Percentiles rank a stretch among this genome's conserved stretches.
Conservation (phyloP, 768 basidiomycete genomes). For the Kondoa subrosea region DNA sequence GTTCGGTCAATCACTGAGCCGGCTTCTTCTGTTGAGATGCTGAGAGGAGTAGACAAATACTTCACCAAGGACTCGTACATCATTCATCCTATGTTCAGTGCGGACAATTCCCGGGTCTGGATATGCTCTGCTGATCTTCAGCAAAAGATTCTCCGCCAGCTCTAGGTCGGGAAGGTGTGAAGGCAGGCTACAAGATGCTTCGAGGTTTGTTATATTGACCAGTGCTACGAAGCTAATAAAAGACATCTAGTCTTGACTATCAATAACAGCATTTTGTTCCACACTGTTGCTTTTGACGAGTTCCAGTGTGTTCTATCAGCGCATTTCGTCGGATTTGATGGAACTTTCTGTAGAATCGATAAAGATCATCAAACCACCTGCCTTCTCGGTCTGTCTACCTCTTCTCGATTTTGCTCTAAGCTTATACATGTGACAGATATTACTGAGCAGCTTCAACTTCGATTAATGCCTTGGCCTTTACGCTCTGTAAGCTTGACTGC, state of each 20-base stretch:
- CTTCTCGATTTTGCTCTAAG: not conserved
- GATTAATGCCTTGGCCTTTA: not conserved
- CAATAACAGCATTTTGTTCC: not conserved
- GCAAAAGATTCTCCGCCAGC: not conserved
- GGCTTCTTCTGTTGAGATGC: not conserved
- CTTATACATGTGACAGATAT: not conserved
- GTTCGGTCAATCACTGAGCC: not conserved
- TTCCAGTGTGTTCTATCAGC: not conserved
- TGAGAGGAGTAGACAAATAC: not conserved
- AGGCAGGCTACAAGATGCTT: not conserved
- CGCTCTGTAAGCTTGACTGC: not conserved
- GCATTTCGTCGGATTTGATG: not conserved
- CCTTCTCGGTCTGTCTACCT: not conserved
- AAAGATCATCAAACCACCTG: not conserved
- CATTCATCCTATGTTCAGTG: not conserved
- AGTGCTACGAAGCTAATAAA: not conserved
- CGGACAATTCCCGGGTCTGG: too few relatives aligned
- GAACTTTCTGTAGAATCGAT: not conserved
- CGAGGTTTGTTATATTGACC: too few relatives aligned
- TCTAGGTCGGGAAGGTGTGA: not conserved
- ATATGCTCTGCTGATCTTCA: too few relatives aligned
- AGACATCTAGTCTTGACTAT: not conserved
- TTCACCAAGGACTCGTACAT: not conserved
- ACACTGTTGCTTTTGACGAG: not conserved
- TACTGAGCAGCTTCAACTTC: not conserved